Evolutionary conservation across 2,329 filamentous ascomycete genomes (phyloP), one percentile per base, ranked within the genome.

Genomic region (Corniculantispora saksenae): DNA sequence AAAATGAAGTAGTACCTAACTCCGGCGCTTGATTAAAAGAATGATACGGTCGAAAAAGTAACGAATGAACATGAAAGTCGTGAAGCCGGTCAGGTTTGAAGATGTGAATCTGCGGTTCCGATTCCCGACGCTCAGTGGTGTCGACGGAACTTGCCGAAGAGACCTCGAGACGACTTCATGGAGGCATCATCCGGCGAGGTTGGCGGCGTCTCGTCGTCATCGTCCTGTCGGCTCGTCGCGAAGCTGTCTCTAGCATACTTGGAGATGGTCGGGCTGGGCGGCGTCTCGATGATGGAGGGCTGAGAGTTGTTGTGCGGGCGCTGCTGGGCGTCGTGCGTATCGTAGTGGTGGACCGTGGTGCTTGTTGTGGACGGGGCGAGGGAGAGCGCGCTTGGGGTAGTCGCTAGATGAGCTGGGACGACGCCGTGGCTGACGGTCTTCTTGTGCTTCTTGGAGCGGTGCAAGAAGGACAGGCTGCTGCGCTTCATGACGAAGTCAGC

Each of bases 341-440:
- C 35, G 13, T 25, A n/a, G 19, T n/a, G 40, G 63, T 51, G 66
- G 66, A 21, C 73, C 70, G 38, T 72, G 70, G 51, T 72, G 51
- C 73, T 70, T 51, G 71, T 64, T 45, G 71, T 68, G 57, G 73
- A 45, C 78, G 72, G 3, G 3, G 35, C 40, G 19, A 63, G 51
- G 25, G 77, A 79, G 55, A 77, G 70, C 23, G 71, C 70, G 65
- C 74, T 76, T 58, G 74, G 72, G 59, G 76, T 67, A 21, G 72
- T 71, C 3, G 61, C 64, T 76, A 73, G 50, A 40, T 75, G 74
- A 1, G 75, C 75, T 12, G 74, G 74, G 68, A 84, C 80, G 66
- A 76, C 75, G 60, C 83, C 83, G 64, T 83, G 78, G 69, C 76
- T 82, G 64, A 83, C 75, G 21, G 81, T 82, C 40, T 78, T 78